Conservation (phyloP, 2,329 filamentous ascomycete species). For the Fusarium begoniae region DNA sequence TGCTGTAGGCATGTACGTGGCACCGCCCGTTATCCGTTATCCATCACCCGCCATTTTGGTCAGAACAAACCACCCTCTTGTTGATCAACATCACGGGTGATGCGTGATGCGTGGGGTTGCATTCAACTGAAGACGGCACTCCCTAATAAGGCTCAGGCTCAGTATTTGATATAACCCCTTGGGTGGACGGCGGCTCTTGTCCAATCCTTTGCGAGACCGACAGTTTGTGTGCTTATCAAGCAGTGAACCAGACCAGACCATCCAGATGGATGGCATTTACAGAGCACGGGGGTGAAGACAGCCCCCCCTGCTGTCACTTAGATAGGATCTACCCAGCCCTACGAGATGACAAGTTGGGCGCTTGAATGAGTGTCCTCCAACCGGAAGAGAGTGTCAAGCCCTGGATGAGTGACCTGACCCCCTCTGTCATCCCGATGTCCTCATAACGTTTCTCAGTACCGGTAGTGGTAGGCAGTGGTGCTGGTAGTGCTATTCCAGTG, state of each 20-base stretch:
- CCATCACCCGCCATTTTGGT: conserved; percentile 21
- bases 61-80: neutral
- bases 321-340: conserved; percentile 24
- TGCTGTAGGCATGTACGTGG: conserved; percentile 24
- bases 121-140: conserved; percentile 8
- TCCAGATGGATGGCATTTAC: neutral
- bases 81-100: conserved; percentile 29
- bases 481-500: neutral
- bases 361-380: conserved; percentile 20
- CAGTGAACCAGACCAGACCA: neutral
- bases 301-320: neutral
- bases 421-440: neutral
- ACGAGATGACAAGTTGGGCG: conserved; percentile 13
- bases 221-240: conserved; percentile 30
- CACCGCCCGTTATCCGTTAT: conserved; percentile 34
- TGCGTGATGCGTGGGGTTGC: conserved; percentile 15
- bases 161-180: conserved; percentile 3
- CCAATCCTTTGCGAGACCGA: conserved; percentile 23
- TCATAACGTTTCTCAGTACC: neutral
- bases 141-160: neutral
- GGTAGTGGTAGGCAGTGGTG: neutral
- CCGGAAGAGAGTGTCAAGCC: neutral
- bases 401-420: neutral
- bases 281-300: conserved; percentile 5
- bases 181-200: neutral